These are phyloP conservation scores for Plenodomus lindquistii DNA, from an alignment of 2,329 filamentous ascomycete species.

Conservation along the genomic window DNA sequence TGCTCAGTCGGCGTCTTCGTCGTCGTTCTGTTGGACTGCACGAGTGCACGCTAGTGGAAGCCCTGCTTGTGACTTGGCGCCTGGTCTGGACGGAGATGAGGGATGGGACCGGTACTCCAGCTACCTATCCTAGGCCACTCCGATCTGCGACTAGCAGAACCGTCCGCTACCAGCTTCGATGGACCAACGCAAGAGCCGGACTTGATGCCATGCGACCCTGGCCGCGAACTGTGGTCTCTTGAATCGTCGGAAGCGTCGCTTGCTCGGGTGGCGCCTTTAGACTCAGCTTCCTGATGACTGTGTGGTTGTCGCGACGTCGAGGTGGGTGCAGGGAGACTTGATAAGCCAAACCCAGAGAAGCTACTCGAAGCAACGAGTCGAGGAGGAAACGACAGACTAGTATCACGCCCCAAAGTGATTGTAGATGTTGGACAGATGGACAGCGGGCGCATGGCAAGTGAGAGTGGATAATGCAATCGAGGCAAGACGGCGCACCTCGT, in stretches of 20 bases:
- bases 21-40: constrained; percentile 29
- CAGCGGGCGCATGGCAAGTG: background rate
- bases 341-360: background rate
- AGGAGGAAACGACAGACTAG: background rate
- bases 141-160: constrained; percentile 27
- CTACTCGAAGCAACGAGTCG: background rate
- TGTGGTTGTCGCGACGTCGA: background rate
- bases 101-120: constrained; percentile 13
- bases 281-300: background rate
- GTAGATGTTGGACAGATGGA: background rate
- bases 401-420: background rate
- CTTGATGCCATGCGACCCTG: background rate
- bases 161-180: constrained; percentile 28
- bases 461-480: background rate
- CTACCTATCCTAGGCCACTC: background rate
- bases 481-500: background rate
- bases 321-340: too few species aligned
- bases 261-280: constrained; percentile 5
- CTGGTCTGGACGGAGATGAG: constrained; percentile 27
- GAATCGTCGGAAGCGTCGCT: background rate
- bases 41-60: constrained; percentile 1
- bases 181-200: constrained; percentile 15
- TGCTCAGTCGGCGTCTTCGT: constrained; percentile 21
- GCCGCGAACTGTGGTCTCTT: background rate
- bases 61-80: constrained; percentile 21